Evolutionary conservation across 2,329 filamentous ascomycete genomes (phyloP).

Genomic region (Arthrobotrys conoides): DNA sequence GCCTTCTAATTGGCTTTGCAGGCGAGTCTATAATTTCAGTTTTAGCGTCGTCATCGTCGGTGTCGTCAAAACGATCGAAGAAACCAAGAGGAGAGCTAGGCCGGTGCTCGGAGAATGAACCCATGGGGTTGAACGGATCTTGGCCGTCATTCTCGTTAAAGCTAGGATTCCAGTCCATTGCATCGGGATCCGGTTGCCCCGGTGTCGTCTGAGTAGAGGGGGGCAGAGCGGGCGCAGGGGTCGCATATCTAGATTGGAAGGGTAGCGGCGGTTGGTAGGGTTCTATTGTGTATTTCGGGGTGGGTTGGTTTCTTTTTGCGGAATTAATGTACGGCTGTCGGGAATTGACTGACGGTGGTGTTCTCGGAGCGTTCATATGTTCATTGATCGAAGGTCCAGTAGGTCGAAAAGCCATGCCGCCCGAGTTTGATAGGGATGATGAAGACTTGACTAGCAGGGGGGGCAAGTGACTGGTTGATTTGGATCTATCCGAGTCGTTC

Average conservation of each 20-base stretch:
- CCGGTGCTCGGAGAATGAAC: slow-evolving; percentile 39
- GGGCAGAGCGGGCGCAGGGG: neutral
- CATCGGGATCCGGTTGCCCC: slow-evolving; percentile 45
- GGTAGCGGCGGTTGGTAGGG: neutral
- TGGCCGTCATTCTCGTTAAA: slow-evolving; percentile 24
- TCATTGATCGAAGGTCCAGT: slow-evolving; percentile 31
- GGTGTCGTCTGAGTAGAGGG: slow-evolving; percentile 18
- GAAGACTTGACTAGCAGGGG: slow-evolving; percentile 11
- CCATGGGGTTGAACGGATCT: slow-evolving; percentile 31
- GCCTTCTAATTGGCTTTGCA: slow-evolving; percentile 25
- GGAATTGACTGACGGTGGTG: neutral
- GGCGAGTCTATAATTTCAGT: slow-evolving; percentile 53
- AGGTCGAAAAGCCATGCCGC: slow-evolving; percentile 49
- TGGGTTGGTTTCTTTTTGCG: slow-evolving; percentile 7
- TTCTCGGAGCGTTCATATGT: slow-evolving; percentile 10
- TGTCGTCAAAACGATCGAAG: slow-evolving; percentile 16
- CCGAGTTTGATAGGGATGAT: slow-evolving; percentile 5
- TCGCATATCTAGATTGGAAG: slow-evolving; percentile 10
- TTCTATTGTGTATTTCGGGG: slow-evolving; percentile 15
- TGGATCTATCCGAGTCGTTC: slow-evolving; percentile 8
- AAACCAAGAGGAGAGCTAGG: slow-evolving; percentile 50
- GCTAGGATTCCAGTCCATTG: slow-evolving; percentile 56
- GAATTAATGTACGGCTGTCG: slow-evolving; percentile 4
- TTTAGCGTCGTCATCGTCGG: slow-evolving; percentile 48
- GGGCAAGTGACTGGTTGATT: neutral